Evolutionary conservation across 2,329 filamentous ascomycete genomes (phyloP).

Genomic region (Metarhizium humberi): DNA sequence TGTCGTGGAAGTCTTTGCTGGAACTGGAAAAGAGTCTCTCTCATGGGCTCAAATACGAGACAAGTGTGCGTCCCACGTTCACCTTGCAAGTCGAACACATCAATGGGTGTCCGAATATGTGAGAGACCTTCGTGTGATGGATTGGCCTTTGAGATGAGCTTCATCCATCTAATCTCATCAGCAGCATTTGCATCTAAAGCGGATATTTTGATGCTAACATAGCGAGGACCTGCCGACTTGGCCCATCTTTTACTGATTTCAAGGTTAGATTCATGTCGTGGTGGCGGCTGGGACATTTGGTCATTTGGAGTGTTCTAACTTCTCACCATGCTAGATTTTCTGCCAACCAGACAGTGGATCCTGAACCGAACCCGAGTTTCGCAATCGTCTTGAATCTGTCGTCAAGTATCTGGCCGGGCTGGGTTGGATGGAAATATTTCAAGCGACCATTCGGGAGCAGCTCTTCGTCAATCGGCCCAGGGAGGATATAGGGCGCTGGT

Average conservation of each 20-base stretch:
- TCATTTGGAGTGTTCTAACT: background rate
- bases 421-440: background rate
- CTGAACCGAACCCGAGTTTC: conserved; percentile 26
- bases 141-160: background rate
- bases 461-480: conserved; percentile 11
- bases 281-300: too few relatives aligned
- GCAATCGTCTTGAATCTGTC: conserved; percentile 22
- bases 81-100: background rate
- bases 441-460: conserved; percentile 5
- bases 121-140: background rate
- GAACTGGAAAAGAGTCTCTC: background rate
- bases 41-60: background rate
- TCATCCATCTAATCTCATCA: background rate
- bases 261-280: background rate
- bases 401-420: conserved; percentile 18
- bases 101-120: background rate
- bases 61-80: background rate
- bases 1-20: background rate
- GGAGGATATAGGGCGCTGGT: too few relatives aligned
- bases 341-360: conserved; percentile 29
- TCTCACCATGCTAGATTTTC: conserved; percentile 12
- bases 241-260: background rate
- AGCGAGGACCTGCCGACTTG: background rate
- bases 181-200: background rate
- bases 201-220: conserved; percentile 3